phyloP scores from a whole-genome alignment of 2,329 filamentous ascomycete genomes.

The Neurospora crassa region DNA sequence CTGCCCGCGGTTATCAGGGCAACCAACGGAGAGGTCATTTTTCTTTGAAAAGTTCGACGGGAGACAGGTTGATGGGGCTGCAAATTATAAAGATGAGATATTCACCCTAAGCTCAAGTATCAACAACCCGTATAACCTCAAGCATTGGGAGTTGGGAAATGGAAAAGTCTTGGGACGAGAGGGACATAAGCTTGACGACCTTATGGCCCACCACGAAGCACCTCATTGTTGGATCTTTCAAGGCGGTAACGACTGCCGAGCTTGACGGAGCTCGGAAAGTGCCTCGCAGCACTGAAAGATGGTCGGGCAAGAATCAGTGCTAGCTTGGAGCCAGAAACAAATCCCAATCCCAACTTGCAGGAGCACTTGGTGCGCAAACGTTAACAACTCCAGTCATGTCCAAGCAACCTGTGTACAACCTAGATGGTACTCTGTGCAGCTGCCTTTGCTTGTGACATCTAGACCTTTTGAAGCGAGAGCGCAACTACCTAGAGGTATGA shows the following conservation, averaged over 20 bases:
- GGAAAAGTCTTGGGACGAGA: neutral
- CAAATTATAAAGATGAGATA: neutral
- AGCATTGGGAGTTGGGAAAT: neutral
- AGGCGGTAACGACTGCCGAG: neutral
- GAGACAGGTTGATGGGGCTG: neutral
- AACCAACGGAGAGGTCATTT: slow-evolving; percentile 18
- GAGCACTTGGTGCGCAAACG: neutral
- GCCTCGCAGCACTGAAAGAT: neutral
- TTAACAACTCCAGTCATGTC: neutral
- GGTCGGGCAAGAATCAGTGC: neutral
- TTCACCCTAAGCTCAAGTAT: neutral
- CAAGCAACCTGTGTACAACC: neutral
- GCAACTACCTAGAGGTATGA: neutral
- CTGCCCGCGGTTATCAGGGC: slow-evolving; percentile 41
- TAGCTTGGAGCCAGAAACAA: neutral
- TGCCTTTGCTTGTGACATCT: neutral
- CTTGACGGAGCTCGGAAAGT: neutral
- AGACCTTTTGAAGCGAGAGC: neutral
- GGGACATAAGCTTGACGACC: neutral
- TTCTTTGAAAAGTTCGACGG: neutral
- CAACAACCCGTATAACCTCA: no score
- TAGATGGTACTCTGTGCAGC: neutral
- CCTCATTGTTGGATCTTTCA: neutral
- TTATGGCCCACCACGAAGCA: neutral
- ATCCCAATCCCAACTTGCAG: neutral